phyloP scores from a whole-genome alignment of 306 rosid species.

The Prinsepia uniflora region DNA sequence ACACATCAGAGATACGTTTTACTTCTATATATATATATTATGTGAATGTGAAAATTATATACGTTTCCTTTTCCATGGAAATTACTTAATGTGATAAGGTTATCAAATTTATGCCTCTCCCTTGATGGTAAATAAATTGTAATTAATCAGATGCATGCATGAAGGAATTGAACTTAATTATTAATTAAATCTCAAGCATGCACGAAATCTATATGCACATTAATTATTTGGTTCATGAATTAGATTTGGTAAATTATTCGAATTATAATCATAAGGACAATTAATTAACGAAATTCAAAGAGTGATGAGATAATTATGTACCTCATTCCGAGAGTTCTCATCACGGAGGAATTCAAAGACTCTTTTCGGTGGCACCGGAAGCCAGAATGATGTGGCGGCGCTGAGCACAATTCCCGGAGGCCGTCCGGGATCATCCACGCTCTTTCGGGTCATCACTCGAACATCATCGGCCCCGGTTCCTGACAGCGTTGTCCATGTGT shows the following conservation, averaged over 20 bases:
- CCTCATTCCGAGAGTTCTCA: conserved; percentile 90
- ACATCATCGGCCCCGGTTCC: conserved; percentile 97
- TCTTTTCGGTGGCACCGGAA: conserved; percentile 76
- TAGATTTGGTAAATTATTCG: neutral
- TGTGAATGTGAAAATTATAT: neutral
- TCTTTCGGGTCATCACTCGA: conserved; percentile 90
- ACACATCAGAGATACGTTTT: neutral
- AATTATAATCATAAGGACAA: neutral
- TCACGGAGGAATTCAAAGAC: conserved; percentile 91
- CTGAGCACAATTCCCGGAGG: conserved; percentile 94
- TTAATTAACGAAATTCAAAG: neutral
- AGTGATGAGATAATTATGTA: conserved; percentile 4
- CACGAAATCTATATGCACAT: neutral
- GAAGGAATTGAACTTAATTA: too few relatives aligned
- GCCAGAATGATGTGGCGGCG: conserved; percentile 98
- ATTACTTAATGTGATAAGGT: too few relatives aligned
- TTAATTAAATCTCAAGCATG: neutral
- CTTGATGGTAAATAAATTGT: neutral
- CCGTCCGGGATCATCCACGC: conserved; percentile 90
- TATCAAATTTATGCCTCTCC: neutral
- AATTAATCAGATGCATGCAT: neutral
- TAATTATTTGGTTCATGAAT: neutral
- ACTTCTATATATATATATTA: neutral
- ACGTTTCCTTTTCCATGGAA: neutral
- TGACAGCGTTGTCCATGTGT: conserved; percentile 84